Base-by-base conservation (phyloP, 2,329 filamentous ascomycete species). In the Talaromyces sp. region DNA sequence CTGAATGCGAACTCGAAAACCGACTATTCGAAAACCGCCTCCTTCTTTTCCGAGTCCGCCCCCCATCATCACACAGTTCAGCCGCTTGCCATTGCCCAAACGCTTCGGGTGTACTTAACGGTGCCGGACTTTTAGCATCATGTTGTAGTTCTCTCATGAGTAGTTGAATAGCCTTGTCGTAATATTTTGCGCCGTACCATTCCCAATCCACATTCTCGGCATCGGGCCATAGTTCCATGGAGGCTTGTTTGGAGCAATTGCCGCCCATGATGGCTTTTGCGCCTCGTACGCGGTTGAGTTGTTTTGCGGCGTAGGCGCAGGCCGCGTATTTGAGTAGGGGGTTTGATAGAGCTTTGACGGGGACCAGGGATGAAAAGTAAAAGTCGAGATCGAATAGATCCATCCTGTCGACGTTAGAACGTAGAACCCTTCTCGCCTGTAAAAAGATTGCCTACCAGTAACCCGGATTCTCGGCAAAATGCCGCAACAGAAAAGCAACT, bases 161-260 rank as follows among this genome's bases (percentile, higher is more conserved):
- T 3, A 87, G 79, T 15, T 86, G 85, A 25, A 88, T 87, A 1
- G 85, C 86, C 70, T 81, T 84, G 70, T 88, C 85, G 75, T 89
- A 89, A 72, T 88, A 88, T 65, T 86, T 85, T 1, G 86, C 84
- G 1, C 84, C 85, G 67, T 84, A 84, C 76, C 87, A 88, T 66
- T 81, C 82, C 84, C 87, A 88, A 69, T 88, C 84, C 8, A 85
- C 77, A 22, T 78, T 74, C 10, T 77, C 75, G 5, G 78, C 75
- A 40, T 82, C 81, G 36, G 83, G 82, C 72, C 83, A 85, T 6
- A 82, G 68, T 71, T 87, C 84, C 80, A 85, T 86, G 13, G 78
- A 78, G 11, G 84, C 81, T 69, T 83, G 84, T 25, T 72, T 74
- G 2, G 72, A 70, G 59, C 72, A 75, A 25, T 82, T 80, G 5